Base-by-base conservation (phyloP, 2,329 filamentous ascomycete species). In the Cladosporium oxysporum region DNA sequence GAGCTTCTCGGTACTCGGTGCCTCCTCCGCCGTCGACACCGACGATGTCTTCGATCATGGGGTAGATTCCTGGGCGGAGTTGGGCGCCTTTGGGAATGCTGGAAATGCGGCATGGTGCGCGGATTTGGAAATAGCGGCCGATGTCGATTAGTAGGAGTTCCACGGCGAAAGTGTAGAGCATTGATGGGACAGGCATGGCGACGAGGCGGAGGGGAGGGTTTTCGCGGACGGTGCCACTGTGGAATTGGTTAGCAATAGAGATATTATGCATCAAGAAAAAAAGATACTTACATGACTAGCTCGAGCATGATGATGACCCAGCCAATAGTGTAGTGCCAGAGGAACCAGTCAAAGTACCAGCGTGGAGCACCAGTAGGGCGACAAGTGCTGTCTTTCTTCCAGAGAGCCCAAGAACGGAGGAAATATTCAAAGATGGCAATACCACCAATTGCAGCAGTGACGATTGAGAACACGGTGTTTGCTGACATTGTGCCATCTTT, bases 241-340 rank as follows among this genome's bases (percentile, higher is more conserved):
- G 26, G 4, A 14, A 37, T 5, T 5, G n/a, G 66, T 75, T 67
- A 74, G 72, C 58, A 41, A 33, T 10, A 14, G 50, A 2, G 8
- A 53, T 18, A n/a, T 12, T 0, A n/a, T 18, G 12, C 18, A 28
- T 52, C 0, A 16, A 16, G 10, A 0, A 28, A 31, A 29, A 23
- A 6, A 29, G 26, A 26, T 4, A 76, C 78, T 61, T 76, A 81
- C 78, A 84, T 80, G 69, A 86, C 84, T 26, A 86, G 78, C 69
- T 86, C 83, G 58, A 85, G 78, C 82, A 86, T 85, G 71, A 86
- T 79, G 65, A 85, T 81, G 58, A 85, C 78, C 83, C 84, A 85
- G 14, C 81, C 83, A 2, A 85, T 71, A 3, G 81, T 82, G 55
- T 85, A 80, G 69, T 85, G 85, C 84, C 84, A 86, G 66, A 86